Conservation (phyloP, 2,329 filamentous ascomycete species). For the Pseudogymnoascus sp. region DNA sequence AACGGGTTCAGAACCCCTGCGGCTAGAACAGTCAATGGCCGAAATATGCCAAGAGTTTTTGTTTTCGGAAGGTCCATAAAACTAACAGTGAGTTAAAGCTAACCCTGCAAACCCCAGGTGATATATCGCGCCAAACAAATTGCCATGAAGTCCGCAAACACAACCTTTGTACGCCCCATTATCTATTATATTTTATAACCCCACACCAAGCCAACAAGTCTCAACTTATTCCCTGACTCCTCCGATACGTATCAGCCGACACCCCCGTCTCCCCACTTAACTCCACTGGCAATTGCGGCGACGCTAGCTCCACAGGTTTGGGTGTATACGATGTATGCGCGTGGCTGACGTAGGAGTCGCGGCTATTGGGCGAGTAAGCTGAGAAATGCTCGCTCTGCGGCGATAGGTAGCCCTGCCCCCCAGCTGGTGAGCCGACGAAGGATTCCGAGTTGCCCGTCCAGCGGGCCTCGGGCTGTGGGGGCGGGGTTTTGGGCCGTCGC, state of each 20-base stretch:
- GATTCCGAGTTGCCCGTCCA: neutral
- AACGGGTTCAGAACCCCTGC: neutral
- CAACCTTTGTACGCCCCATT: neutral
- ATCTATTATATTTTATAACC: too few species aligned
- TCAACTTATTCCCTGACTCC: neutral
- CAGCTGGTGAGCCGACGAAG: neutral
- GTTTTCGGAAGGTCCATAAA: neutral
- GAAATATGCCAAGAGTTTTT: neutral
- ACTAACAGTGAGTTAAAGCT: too few species aligned
- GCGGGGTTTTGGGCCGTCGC: neutral
- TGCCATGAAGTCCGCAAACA: neutral
- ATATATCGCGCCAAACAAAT: neutral
- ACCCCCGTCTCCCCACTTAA: neutral
- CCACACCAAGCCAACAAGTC: neutral
- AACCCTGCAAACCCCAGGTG: neutral
- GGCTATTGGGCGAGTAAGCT: neutral
- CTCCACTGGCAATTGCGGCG: neutral
- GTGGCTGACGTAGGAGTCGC: neutral
- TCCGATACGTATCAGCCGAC: neutral
- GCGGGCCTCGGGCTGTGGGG: neutral
- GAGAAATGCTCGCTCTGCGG: neutral
- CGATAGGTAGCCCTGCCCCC: neutral
- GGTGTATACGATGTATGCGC: conserved; percentile 4
- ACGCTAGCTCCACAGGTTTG: neutral
- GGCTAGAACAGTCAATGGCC: neutral